phyloP scores from a whole-genome alignment of 176 grass and related monocot species.

The Alloteropsis semialata region DNA sequence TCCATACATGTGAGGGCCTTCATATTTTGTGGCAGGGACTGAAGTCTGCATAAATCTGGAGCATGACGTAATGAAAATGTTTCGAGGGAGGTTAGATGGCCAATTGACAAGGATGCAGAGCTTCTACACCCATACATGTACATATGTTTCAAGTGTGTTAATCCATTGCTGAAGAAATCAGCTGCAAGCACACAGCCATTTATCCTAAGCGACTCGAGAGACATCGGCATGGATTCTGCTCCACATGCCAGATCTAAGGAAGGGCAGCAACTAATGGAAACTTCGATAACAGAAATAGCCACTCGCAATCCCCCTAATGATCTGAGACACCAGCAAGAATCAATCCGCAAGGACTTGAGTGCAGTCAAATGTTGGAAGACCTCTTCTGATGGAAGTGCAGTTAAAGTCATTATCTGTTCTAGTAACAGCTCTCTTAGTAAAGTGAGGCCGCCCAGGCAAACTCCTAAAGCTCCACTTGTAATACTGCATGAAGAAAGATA shows the following conservation, averaged over 20 bases:
- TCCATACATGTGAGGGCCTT: too few relatives aligned
- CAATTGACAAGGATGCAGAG: neutral
- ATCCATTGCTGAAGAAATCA: neutral
- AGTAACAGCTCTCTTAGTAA: fast-evolving
- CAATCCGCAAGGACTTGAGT: fast-evolving
- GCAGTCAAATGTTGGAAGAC: neutral
- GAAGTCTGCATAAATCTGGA: neutral
- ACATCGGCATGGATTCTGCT: neutral
- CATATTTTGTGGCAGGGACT: too few relatives aligned
- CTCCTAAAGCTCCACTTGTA: neutral
- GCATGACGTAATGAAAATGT: fast-evolving
- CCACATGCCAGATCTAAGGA: neutral
- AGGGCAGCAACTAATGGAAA: too few relatives aligned
- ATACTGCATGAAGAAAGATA: neutral
- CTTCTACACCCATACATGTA: fast-evolving
- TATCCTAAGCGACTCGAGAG: fast-evolving
- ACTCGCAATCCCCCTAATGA: neutral
- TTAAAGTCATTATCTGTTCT: neutral
- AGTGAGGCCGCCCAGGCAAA: neutral
- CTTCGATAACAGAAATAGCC: too few relatives aligned
- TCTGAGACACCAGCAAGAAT: neutral
- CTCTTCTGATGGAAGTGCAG: neutral
- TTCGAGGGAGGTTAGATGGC: neutral
- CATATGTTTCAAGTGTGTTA: fast-evolving
- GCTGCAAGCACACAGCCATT: fast-evolving